These are phyloP conservation scores for Pseudogymnoascus sp. DNA, from an alignment of 2,329 filamentous ascomycete genomes.

Conservation along the genomic window DNA sequence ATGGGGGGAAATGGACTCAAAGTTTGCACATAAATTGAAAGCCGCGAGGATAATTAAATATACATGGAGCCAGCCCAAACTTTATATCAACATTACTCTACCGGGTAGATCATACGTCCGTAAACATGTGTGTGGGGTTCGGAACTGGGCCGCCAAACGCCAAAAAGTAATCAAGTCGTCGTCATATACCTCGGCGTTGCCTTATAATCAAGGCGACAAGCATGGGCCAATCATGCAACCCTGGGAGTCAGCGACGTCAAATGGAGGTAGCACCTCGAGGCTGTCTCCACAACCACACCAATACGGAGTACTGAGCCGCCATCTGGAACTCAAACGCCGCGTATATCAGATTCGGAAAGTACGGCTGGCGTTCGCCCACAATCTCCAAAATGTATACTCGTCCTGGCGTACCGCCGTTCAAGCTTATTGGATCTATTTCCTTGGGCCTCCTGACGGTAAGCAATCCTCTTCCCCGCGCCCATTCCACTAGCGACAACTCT, in stretches of 20 bases:
- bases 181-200: constrained; percentile 4
- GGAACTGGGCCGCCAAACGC: not conserved
- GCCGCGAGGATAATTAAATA: not conserved
- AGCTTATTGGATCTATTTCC: constrained; percentile 88
- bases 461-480: constrained; percentile 18
- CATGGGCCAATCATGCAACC: constrained; percentile 3
- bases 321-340: not conserved
- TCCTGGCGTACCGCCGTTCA: constrained; percentile 52
- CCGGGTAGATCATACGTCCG: not conserved
- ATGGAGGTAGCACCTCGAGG: not conserved
- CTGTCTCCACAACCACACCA: constrained; percentile 5
- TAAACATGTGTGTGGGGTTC: constrained; percentile 9
- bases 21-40: not conserved
- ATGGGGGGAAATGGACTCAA: not conserved
- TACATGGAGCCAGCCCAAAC: not conserved
- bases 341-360: not conserved
- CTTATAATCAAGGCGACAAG: not conserved
- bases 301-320: constrained; percentile 3
- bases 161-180: not conserved
- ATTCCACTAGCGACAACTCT: not conserved
- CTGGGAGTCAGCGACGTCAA: constrained; percentile 5
- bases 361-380: not conserved
- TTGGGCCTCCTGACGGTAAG: constrained; percentile 81
- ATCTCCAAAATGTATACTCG: not conserved
- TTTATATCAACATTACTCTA: not conserved